Base-by-base conservation (phyloP, 2,329 filamentous ascomycete species). In the Nemania sp. region DNA sequence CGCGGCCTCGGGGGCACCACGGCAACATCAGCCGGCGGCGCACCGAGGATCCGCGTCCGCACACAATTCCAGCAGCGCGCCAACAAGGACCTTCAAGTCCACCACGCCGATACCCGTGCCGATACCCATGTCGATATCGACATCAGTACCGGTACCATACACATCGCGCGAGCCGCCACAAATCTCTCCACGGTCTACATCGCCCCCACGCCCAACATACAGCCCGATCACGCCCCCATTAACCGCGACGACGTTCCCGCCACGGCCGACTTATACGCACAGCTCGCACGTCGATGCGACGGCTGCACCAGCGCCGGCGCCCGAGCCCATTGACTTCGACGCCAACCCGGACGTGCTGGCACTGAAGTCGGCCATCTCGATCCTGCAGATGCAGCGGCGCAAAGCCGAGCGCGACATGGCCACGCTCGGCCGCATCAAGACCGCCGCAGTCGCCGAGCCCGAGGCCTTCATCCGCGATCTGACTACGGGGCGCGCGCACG, bases 311-410 rank as follows among this genome's bases (percentile, higher is more conserved):
- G 28, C 55, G 9, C 76, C 80, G 1, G 80, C 80, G 3, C 73
- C 79, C 0, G 72, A 76, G 33, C 76, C 82, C 39, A 76, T 87
- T 54, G 77, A 80, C 62, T 83, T 86, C 56, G 77, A 81, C 60
- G 72, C 74, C 50, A 96, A 96, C 67, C 86, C 90, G 6, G 93
- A 97, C 75, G 91, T 88, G 20, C 87, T 97, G 56, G 93, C 93
- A 5, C 80, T 97, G 55, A 86, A 88, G 61, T 90, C 89, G 22
- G 90, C 92, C 40, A 91, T 97, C 56, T 88, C 90, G 7, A 86
- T 96, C 46, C 78, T 97, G 41, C 91, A 96, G 73, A 80, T 96
- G 61, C 93, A 97, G 75, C 86, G 86, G 60, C 84, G 86, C 66
- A 89, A 88, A 68, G 90, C 90, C 34, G 77, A 85, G 44, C 81